phyloP scores from a whole-genome alignment of 106 monocot species.

The Triglochin maritima region DNA sequence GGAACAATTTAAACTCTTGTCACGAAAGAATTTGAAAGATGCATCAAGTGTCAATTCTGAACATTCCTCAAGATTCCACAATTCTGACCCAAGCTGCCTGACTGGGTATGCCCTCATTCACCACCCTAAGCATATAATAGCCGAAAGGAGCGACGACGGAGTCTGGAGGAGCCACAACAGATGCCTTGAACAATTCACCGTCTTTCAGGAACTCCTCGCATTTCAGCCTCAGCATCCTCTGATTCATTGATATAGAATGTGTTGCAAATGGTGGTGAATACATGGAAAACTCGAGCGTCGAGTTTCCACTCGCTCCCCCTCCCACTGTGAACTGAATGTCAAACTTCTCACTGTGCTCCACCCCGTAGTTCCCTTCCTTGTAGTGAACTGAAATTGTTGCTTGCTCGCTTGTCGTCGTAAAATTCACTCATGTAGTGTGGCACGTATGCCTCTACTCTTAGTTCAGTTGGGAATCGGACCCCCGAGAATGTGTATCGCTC shows the following conservation, averaged over 20 bases:
- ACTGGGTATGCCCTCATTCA: conserved; percentile 37
- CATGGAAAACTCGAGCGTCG: not conserved
- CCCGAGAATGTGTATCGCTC: conserved; percentile 20
- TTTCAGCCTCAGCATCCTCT: conserved; percentile 37
- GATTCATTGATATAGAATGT: conserved; percentile 52
- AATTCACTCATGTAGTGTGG: conserved; percentile 26
- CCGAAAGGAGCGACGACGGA: conserved; percentile 34
- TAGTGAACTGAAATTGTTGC: conserved; percentile 7
- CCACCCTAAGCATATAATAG: conserved; percentile 45
- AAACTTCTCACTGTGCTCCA: conserved; percentile 33
- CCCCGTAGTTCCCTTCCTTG: not conserved
- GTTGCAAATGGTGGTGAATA: conserved; percentile 45
- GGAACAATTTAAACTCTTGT: no score
- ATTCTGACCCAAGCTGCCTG: no score
- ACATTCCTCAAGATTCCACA: no score
- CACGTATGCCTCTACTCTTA: conserved; percentile 46
- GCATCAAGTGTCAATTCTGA: no score
- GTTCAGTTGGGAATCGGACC: conserved; percentile 35
- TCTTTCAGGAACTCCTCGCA: not conserved
- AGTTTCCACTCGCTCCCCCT: not conserved
- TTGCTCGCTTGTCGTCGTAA: conserved; percentile 15
- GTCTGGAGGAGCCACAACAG: conserved; percentile 29
- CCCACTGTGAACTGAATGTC: conserved; percentile 7
- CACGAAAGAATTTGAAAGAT: no score
- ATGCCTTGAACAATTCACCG: not conserved